Percentiles rank a stretch among this genome's conserved stretches.
phyloP scores from a whole-genome alignment of 2,329 filamentous ascomycete species.

The Sclerotinia spermophila region DNA sequence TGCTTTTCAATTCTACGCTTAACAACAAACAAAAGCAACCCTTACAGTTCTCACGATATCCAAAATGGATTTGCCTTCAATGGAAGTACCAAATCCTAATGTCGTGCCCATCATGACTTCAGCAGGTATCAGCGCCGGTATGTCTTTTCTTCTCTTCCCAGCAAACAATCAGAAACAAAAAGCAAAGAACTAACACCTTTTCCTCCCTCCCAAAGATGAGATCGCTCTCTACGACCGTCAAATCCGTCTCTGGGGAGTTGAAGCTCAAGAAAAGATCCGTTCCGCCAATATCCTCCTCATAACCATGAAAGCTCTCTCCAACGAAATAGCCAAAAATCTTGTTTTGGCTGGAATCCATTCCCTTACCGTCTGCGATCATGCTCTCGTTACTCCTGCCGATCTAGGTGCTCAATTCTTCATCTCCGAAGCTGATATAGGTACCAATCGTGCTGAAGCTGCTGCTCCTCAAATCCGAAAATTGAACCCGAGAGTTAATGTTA shows the following conservation, averaged over 20 bases:
- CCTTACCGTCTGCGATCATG: slow-evolving; percentile 81
- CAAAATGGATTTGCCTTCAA: slow-evolving; percentile 4
- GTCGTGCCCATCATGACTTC: slow-evolving; percentile 19
- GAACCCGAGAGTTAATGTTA: slow-evolving; percentile 81
- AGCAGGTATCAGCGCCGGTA: slow-evolving; percentile 40
- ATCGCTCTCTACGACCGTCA: slow-evolving; percentile 97
- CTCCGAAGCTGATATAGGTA: slow-evolving; percentile 63
- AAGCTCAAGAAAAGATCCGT: slow-evolving; percentile 89
- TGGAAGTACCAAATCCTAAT: slow-evolving; percentile 8
- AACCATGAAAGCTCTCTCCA: slow-evolving; percentile 80
- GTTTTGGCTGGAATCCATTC: slow-evolving; percentile 90
- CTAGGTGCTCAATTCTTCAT: slow-evolving; percentile 82
- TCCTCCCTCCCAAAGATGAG: slow-evolving; percentile 59
- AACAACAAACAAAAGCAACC: background rate
- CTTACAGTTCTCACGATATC: background rate
- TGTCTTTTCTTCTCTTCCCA: background rate
- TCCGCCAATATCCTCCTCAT: slow-evolving; percentile 87
- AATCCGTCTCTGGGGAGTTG: slow-evolving; percentile 94
- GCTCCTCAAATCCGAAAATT: slow-evolving; percentile 74
- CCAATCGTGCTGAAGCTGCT: slow-evolving; percentile 81
- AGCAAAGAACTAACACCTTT: background rate
- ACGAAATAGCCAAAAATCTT: slow-evolving; percentile 96
- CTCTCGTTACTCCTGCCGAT: slow-evolving; percentile 71
- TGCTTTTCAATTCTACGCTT: background rate
- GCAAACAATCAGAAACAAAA: background rate